Conservation (phyloP, 306 rosid genomes). For the Cicer chorassanicum region DNA sequence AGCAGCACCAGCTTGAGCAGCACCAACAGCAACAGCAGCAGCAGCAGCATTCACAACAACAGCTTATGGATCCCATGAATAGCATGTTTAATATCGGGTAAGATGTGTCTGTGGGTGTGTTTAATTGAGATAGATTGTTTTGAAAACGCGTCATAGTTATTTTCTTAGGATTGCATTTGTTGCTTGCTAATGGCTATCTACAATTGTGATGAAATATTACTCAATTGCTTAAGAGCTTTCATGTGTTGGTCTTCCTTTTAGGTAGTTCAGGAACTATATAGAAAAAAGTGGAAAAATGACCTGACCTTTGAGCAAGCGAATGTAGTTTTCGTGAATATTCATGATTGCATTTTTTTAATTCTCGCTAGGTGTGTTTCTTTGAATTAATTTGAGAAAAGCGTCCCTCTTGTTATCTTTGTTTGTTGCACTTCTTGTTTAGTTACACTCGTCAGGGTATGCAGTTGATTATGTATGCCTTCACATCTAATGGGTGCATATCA, state of each 20-base stretch:
- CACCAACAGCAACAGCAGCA: conserved; percentile 56
- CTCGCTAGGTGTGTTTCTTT: neutral
- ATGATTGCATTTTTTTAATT: neutral
- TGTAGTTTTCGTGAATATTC: conserved; percentile 14
- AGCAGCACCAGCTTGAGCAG: conserved; percentile 62
- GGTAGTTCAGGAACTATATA: neutral
- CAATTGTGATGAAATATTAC: conserved; percentile 7
- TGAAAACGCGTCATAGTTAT: neutral
- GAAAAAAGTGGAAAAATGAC: neutral
- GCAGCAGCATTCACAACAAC: conserved; percentile 69
- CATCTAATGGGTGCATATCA: neutral
- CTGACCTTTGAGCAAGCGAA: neutral
- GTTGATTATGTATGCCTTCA: conserved; percentile 23
- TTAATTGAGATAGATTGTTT: conserved; percentile 11
- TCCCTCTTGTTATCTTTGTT: conserved; percentile 26
- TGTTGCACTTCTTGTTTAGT: conserved; percentile 21
- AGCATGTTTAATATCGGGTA: conserved; percentile 93
- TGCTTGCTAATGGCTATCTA: conserved; percentile 4
- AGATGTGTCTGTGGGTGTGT: neutral
- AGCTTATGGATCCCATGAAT: conserved; percentile 88
- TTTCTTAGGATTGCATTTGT: neutral
- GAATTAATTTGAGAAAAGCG: neutral
- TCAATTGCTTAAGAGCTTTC: conserved; percentile 11
- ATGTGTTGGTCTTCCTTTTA: neutral
- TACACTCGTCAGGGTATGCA: neutral